These are phyloP conservation scores for Aspergillus tanneri DNA, from an alignment of 2,329 filamentous ascomycete genomes.

Conservation along the genomic window DNA sequence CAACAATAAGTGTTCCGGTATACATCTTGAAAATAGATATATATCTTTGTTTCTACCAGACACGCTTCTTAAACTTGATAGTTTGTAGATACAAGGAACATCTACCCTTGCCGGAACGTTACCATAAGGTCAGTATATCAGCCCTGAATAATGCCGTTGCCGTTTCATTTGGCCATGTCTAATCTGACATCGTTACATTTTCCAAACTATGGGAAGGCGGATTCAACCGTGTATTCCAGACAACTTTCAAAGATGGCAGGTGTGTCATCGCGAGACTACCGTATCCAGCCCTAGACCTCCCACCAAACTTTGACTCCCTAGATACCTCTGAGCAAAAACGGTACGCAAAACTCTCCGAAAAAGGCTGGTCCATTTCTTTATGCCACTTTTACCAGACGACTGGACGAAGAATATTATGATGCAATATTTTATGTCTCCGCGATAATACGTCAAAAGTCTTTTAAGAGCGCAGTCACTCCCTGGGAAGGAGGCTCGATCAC, in stretches of 20 bases:
- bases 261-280: slow-evolving; percentile 34
- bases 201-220: slow-evolving; percentile 38
- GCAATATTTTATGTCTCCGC: slow-evolving; percentile 15
- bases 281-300: slow-evolving; percentile 25
- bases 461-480: slow-evolving; percentile 17
- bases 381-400: slow-evolving; percentile 16
- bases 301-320: slow-evolving; percentile 16
- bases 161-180: slow-evolving; percentile 6
- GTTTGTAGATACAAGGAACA: slow-evolving; percentile 19
- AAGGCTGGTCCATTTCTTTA: slow-evolving; percentile 25
- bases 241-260: slow-evolving; percentile 28
- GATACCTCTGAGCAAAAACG: slow-evolving; percentile 1
- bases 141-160: slow-evolving; percentile 20
- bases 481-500: slow-evolving; percentile 28
- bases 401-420: slow-evolving; percentile 21
- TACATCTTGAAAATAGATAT: slow-evolving; percentile 26
- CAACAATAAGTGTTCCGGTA: slow-evolving; percentile 17
- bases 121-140: slow-evolving; percentile 20
- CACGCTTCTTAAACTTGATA: slow-evolving; percentile 2
- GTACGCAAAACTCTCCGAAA: slow-evolving; percentile 14
- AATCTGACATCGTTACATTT: slow-evolving; percentile 21
- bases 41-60: slow-evolving; percentile 6
- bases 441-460: slow-evolving; percentile 19
- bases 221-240: slow-evolving; percentile 37
- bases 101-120: slow-evolving; percentile 17